phyloP scores from a whole-genome alignment of 305 asterid genomes.

The Ilex paraguariensis region DNA sequence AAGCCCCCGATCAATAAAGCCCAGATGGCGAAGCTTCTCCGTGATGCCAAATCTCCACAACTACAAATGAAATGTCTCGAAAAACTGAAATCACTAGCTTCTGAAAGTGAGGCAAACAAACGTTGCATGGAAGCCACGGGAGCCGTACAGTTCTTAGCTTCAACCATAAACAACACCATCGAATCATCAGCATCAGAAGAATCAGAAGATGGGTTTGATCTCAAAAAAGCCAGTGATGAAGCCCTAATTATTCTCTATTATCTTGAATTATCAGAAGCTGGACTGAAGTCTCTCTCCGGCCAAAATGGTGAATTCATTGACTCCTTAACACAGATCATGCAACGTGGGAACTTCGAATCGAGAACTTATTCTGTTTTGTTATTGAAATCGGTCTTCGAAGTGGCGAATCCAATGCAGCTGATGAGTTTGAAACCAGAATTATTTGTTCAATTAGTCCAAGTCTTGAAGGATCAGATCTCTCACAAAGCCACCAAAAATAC shows the following conservation, averaged over 20 bases:
- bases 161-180: conserved; percentile 22
- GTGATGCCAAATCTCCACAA: no score
- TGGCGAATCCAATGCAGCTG: conserved; percentile 27
- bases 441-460: conserved; percentile 35
- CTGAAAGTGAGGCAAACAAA: no score
- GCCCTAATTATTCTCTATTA: conserved; percentile 50
- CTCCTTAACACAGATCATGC: conserved; percentile 38
- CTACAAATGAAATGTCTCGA: no score
- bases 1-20: no score
- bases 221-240: conserved; percentile 27
- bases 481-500: conserved; percentile 41
- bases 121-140: conserved; percentile 51
- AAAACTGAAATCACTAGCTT: no score
- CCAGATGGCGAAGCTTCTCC: no score
- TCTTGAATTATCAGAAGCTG: conserved; percentile 49
- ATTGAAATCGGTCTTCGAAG: conserved; percentile 39
- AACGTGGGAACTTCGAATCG: conserved; percentile 54
- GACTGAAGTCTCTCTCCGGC: conserved; percentile 35
- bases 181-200: not conserved
- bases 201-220: conserved; percentile 16
- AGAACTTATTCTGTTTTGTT: conserved; percentile 51
- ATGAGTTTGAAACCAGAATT: conserved; percentile 23
- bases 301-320: conserved; percentile 31
- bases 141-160: conserved; percentile 38
- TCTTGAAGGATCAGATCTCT: conserved; percentile 46